Evolutionary conservation across 139 green algal species (phyloP).

Genomic region (Chlorella sp.): DNA sequence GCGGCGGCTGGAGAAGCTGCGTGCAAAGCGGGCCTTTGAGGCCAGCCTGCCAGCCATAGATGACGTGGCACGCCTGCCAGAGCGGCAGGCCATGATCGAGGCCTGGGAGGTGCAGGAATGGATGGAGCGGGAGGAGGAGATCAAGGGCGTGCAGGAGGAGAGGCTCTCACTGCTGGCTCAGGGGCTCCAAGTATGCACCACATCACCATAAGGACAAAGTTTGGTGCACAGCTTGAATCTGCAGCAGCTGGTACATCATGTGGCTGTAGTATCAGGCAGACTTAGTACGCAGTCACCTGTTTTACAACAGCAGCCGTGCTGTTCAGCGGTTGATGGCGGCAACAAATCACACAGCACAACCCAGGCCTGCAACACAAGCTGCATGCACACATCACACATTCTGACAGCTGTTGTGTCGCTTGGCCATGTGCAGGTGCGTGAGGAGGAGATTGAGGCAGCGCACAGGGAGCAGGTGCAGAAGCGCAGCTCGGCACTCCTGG

Average conservation of each 20-base stretch:
- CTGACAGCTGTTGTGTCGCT: neutral
- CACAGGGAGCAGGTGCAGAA: slow-evolving; percentile 25
- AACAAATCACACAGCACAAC: neutral
- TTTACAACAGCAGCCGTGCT: neutral
- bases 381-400: neutral
- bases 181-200: slow-evolving; percentile 34
- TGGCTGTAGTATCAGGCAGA: neutral
- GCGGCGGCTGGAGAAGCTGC: slow-evolving; percentile 56
- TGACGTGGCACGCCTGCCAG: slow-evolving; percentile 48
- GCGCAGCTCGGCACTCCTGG: slow-evolving; percentile 34
- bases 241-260: neutral
- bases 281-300: neutral
- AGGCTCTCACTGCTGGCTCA: slow-evolving; percentile 47
- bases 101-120: slow-evolving; percentile 71
- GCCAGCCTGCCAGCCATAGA: slow-evolving; percentile 57
- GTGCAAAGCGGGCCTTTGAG: slow-evolving; percentile 75
- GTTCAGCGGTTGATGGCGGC: neutral
- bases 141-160: slow-evolving; percentile 61
- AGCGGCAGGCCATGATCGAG: slow-evolving; percentile 70
- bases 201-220: too few relatives aligned
- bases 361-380: neutral
- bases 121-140: slow-evolving; percentile 63
- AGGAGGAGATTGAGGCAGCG: slow-evolving; percentile 50
- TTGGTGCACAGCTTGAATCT: too few relatives aligned
- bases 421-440: slow-evolving; percentile 28